phyloP scores from a whole-genome alignment of 2,329 filamentous ascomycete species.

The Dothideomycetes sp. region DNA sequence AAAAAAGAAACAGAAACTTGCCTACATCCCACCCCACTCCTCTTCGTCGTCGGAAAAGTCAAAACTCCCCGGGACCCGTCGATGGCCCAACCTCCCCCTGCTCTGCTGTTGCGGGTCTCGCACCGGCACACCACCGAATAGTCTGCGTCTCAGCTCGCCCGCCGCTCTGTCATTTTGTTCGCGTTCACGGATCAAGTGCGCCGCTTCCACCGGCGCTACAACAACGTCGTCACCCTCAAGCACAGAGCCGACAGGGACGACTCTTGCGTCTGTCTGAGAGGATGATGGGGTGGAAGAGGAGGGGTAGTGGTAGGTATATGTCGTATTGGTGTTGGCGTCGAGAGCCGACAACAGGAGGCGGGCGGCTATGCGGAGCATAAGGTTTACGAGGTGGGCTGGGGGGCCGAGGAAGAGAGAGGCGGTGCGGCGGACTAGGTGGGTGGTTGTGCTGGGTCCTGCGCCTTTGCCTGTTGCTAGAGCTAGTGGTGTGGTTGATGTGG shows the following conservation, averaged over 20 bases:
- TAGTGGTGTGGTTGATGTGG: constrained; percentile 3
- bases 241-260: too few species aligned
- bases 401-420: constrained; percentile 67
- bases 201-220: too few species aligned
- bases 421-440: constrained; percentile 61
- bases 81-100: constrained; percentile 4
- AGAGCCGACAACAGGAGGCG: constrained; percentile 49
- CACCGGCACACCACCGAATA: neutral
- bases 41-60: constrained; percentile 12
- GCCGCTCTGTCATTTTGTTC: neutral
- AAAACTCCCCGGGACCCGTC: constrained; percentile 8
- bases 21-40: constrained; percentile 9
- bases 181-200: too few species aligned
- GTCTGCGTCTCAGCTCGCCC: neutral
- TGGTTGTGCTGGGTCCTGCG: constrained; percentile 9
- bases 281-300: too few species aligned
- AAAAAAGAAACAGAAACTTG: too few species aligned
- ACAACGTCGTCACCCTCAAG: too few species aligned
- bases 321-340: constrained; percentile 1
- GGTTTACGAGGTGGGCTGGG: constrained; percentile 63
- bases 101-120: neutral
- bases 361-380: constrained; percentile 74
- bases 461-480: too few species aligned
- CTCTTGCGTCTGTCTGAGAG: too few species aligned
- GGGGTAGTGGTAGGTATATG: constrained; percentile 7